Evolutionary conservation across 2,329 filamentous ascomycete species (phyloP).

Genomic region (Ophiostoma ulmi): DNA sequence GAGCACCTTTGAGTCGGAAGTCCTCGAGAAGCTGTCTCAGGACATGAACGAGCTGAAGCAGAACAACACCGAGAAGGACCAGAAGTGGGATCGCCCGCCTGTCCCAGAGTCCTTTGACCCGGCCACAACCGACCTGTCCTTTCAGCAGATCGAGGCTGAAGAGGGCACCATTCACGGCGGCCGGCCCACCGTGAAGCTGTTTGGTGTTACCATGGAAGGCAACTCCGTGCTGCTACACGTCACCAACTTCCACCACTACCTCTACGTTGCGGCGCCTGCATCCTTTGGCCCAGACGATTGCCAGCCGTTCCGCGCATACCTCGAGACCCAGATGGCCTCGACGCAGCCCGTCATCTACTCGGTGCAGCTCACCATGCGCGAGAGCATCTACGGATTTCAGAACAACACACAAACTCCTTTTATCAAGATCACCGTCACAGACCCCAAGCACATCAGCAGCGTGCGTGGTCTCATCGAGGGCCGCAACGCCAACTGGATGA

Average conservation of each 20-base stretch:
- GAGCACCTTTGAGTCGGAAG: conserved; percentile 88
- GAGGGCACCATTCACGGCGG: conserved; percentile 79
- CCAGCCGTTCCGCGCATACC: conserved; percentile 68
- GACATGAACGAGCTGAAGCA: conserved; percentile 82
- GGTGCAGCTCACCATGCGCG: conserved; percentile 74
- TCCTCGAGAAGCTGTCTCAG: conserved; percentile 92
- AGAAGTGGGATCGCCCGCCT: conserved; percentile 72
- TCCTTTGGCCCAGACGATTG: conserved; percentile 76
- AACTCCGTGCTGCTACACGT: conserved; percentile 94
- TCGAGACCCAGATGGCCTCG: conserved; percentile 73
- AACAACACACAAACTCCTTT: conserved; percentile 90
- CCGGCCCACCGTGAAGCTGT: conserved; percentile 76
- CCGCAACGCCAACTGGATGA: conserved; percentile 80
- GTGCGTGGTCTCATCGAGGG: conserved; percentile 71
- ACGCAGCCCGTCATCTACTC: conserved; percentile 67
- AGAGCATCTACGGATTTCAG: conserved; percentile 91
- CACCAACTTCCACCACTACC: conserved; percentile 91
- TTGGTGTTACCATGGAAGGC: conserved; percentile 78
- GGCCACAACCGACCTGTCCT: conserved; percentile 65
- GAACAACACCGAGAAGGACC: conserved; percentile 86
- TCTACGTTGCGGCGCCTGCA: conserved; percentile 85
- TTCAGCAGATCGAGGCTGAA: conserved; percentile 93
- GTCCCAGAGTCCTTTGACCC: conserved; percentile 48
- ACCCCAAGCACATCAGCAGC: conserved; percentile 75
- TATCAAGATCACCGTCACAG: conserved; percentile 85